These are phyloP conservation scores for Globisporangium ultimum DNA, from an alignment of 352 stramenopile genomes.

Conservation along the genomic window DNA sequence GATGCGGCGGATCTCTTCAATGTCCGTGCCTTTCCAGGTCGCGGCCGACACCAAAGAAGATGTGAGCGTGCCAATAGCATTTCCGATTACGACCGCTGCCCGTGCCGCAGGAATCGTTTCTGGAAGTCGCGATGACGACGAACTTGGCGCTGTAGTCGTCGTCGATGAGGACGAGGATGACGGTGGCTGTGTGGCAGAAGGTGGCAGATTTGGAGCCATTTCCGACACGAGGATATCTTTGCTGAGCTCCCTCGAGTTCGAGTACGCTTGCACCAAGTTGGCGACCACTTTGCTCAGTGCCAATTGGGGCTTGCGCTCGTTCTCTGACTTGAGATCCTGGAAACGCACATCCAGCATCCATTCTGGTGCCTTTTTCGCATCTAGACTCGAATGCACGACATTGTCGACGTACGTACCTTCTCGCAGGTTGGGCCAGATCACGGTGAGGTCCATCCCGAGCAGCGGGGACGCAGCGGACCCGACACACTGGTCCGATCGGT, in stretches of 20 bases:
- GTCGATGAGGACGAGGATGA: constrained; percentile 14
- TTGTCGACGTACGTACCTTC: constrained; percentile 86
- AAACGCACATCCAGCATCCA: constrained; percentile 63
- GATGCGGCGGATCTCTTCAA: constrained; percentile 58
- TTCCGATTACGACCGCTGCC: constrained; percentile 66
- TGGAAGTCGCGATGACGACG: constrained; percentile 19
- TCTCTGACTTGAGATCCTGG: constrained; percentile 33
- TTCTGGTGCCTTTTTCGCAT: constrained; percentile 54
- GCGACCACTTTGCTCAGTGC: constrained; percentile 58
- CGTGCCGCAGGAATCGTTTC: constrained; percentile 69
- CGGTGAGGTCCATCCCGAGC: constrained; percentile 48
- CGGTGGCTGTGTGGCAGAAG: constrained; percentile 6
- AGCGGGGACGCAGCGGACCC: constrained; percentile 42
- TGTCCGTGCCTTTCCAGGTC: constrained; percentile 70
- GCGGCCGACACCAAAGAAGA: constrained; percentile 63
- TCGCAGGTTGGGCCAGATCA: constrained; percentile 64
- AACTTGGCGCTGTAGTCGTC: constrained; percentile 10
- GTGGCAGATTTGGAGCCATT: constrained; percentile 45
- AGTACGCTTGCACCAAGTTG: constrained; percentile 75
- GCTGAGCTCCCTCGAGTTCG: constrained; percentile 60
- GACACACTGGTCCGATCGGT: constrained; percentile 21
- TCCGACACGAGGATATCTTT: constrained; percentile 74
- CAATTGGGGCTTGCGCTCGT: constrained; percentile 52
- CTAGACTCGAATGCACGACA: constrained; percentile 75
- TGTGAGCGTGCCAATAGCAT: constrained; percentile 58